Percentiles rank a stretch among this genome's conserved stretches.
These are phyloP conservation scores for Rhizophagus clarus DNA, from an alignment of 192 early-diverging fungal genomes.

Conservation along the genomic window DNA sequence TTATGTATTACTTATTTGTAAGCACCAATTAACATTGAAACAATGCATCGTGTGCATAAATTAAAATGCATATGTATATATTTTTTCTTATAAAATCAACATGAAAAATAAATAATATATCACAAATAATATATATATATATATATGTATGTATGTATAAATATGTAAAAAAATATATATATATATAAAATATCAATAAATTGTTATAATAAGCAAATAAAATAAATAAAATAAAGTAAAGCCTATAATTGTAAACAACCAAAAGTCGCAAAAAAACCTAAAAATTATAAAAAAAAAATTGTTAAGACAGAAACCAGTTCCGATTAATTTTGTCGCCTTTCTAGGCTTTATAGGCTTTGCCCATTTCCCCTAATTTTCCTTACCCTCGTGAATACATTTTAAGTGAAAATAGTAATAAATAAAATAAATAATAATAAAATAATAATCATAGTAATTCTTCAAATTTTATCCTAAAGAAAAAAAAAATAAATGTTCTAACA, in stretches of 20 bases:
- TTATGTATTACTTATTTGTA: not conserved
- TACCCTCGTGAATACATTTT: too few species aligned
- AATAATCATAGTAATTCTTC: not conserved
- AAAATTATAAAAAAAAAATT: not conserved
- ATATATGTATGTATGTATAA: not conserved
- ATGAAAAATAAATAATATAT: not conserved
- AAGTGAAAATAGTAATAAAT: not conserved
- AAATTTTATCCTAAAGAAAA: not conserved
- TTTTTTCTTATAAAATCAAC: not conserved
- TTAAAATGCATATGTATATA: not conserved
- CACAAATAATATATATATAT: not conserved
- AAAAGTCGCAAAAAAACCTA: too few species aligned
- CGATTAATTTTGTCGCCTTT: not conserved
- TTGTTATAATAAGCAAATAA: not conserved
- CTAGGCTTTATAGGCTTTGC: not conserved
- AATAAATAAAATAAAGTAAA: too few species aligned
- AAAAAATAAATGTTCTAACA: not conserved
- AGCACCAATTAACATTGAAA: not conserved
- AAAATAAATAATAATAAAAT: conserved; percentile 1
- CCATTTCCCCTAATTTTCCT: not conserved
- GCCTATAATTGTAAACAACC: too few species aligned
- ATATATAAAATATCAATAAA: not conserved
- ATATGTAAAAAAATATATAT: not conserved
- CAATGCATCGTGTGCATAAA: not conserved
- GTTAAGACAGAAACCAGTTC: conserved; percentile 12